Evolutionary conservation across 805 yeast genomes (phyloP).

Genomic region (Kuraishia borneana): DNA sequence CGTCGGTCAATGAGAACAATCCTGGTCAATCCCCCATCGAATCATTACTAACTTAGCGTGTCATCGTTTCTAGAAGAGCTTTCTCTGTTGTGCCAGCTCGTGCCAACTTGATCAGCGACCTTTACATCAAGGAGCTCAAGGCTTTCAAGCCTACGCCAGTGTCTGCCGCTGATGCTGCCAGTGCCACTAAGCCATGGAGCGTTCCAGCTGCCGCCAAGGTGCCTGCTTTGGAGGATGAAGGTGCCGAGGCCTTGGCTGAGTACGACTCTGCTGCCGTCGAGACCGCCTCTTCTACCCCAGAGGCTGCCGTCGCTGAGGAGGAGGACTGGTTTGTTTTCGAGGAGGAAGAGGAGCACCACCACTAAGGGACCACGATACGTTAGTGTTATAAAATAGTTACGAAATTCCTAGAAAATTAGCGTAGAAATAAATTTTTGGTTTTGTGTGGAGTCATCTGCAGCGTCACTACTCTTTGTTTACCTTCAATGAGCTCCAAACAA

Average conservation of each 20-base stretch:
- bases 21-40: too few relatives aligned
- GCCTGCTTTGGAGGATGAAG: slow-evolving; percentile 63
- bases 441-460: too few relatives aligned
- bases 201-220: slow-evolving; percentile 68
- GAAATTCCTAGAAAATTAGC: too few relatives aligned
- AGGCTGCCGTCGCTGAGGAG: slow-evolving; percentile 3
- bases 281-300: slow-evolving; percentile 36
- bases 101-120: slow-evolving; percentile 62
- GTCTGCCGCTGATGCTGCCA: slow-evolving; percentile 63
- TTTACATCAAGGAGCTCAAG: slow-evolving; percentile 80
- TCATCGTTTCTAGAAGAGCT: slow-evolving; percentile 18
- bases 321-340: slow-evolving; percentile 6
- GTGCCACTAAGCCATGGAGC: slow-evolving; percentile 73
- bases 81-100: slow-evolving; percentile 23
- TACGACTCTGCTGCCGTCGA: slow-evolving; percentile 71
- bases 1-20: too few relatives aligned
- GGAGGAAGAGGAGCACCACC: slow-evolving; percentile 5
- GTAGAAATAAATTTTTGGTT: too few relatives aligned
- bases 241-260: slow-evolving; percentile 51
- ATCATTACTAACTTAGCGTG: too few relatives aligned
- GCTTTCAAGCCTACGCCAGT: slow-evolving; percentile 78
- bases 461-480: too few relatives aligned
- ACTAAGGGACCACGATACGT: too few relatives aligned
- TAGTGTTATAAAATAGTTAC: too few relatives aligned
- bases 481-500: too few relatives aligned